Evolutionary conservation across 805 yeast species (phyloP).

Genomic region (Huiozyma sinensis): DNA sequence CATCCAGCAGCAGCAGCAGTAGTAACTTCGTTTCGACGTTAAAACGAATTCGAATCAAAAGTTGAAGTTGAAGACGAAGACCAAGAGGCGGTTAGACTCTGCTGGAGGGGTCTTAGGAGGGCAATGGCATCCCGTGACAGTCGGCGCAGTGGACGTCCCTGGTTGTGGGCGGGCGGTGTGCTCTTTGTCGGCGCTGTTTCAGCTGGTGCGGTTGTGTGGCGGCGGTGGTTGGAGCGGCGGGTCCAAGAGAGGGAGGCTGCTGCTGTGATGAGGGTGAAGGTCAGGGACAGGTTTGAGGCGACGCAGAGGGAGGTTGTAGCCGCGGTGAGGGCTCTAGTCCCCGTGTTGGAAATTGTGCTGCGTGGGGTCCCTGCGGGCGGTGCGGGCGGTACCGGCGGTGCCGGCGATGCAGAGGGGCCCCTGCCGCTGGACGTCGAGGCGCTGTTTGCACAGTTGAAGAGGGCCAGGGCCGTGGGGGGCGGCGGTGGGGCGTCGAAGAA

Average conservation of each 20-base stretch:
- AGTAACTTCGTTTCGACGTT: background rate
- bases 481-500: conserved; percentile 35
- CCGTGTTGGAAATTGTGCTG: background rate
- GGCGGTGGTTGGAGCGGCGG: background rate
- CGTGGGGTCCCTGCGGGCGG: background rate
- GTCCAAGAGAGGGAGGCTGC: background rate
- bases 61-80: background rate
- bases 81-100: background rate
- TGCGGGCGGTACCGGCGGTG: conserved; percentile 85
- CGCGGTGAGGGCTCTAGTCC: background rate
- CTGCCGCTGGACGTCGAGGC: conserved; percentile 20
- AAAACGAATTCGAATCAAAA: background rate
- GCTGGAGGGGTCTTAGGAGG: background rate
- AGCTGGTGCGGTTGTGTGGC: background rate
- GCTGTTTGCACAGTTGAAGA: conserved; percentile 17
- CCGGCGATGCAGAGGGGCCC: conserved; percentile 35
- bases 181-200: no score
- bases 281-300: no score
- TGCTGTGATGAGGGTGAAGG: no score
- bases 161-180: no score
- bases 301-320: no score
- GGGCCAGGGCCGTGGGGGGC: conserved; percentile 9
- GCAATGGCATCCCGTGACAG: background rate
- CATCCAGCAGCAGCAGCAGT: conserved; percentile 32
- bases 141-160: background rate